Evolutionary conservation across 1,284 basidiomycete species (phyloP).

Genomic region (Malassezia caprae): DNA sequence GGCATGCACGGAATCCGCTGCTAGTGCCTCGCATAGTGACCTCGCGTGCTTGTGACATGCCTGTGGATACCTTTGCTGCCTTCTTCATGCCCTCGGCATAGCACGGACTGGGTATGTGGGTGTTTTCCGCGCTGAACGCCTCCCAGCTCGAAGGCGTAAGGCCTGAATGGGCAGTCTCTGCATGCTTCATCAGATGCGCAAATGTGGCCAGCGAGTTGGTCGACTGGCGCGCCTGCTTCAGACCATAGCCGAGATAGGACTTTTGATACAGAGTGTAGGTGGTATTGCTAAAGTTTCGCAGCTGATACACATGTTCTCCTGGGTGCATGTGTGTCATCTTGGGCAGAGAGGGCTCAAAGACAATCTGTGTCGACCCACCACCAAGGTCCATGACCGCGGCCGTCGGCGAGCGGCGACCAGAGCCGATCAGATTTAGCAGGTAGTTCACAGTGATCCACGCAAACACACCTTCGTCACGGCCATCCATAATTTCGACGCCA

Average conservation of each 20-base stretch:
- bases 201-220: slow-evolving; percentile 85
- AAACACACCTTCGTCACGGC: slow-evolving; percentile 81
- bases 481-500: slow-evolving; percentile 63
- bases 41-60: slow-evolving; percentile 20
- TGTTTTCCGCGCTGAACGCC: slow-evolving; percentile 34
- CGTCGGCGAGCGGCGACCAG: slow-evolving; percentile 53
- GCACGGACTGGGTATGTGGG: slow-evolving; percentile 65
- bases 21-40: slow-evolving; percentile 48
- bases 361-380: slow-evolving; percentile 93
- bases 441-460: slow-evolving; percentile 99
- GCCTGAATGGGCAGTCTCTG: slow-evolving; percentile 21
- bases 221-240: slow-evolving; percentile 76
- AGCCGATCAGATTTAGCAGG: slow-evolving; percentile 41
- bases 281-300: slow-evolving; percentile 50
- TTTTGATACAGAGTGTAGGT: slow-evolving; percentile 45
- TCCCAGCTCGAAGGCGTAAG: slow-evolving; percentile 18
- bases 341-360: slow-evolving; percentile 68
- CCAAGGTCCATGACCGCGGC: slow-evolving; percentile 92
- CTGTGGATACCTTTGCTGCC: slow-evolving; percentile 61
- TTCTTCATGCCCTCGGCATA: slow-evolving; percentile 61
- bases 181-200: slow-evolving; percentile 56
- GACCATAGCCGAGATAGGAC: slow-evolving; percentile 69
- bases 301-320: slow-evolving; percentile 86
- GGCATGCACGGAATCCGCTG: slow-evolving; percentile 76
- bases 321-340: slow-evolving; percentile 56